Conservation (phyloP, 2,329 filamentous ascomycete species). For the Xylariaceae sp. region DNA sequence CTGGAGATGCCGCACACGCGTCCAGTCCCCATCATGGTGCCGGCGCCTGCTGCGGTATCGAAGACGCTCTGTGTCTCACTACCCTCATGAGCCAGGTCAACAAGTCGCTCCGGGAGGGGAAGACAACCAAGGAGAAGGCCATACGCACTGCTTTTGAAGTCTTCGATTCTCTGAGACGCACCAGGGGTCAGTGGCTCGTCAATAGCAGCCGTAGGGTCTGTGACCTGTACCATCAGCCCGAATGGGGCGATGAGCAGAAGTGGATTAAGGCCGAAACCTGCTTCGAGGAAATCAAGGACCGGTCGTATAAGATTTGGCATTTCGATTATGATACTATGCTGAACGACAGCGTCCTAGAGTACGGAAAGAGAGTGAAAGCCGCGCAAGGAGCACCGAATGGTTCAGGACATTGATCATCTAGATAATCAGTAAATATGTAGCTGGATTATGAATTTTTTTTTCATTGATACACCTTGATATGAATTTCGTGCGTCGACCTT, state of each 20-base stretch:
- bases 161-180: slow-evolving; percentile 21
- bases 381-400: neutral
- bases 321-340: slow-evolving; percentile 29
- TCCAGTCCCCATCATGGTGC: slow-evolving; percentile 29
- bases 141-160: slow-evolving; percentile 20
- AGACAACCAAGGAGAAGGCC: slow-evolving; percentile 13
- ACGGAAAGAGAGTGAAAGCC: slow-evolving; percentile 4
- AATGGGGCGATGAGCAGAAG: slow-evolving; percentile 23
- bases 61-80: slow-evolving; percentile 45
- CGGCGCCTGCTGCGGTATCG: slow-evolving; percentile 38
- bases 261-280: slow-evolving; percentile 27
- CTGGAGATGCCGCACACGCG: slow-evolving; percentile 32
- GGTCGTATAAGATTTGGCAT: slow-evolving; percentile 28
- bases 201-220: slow-evolving; percentile 29
- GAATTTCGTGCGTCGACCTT: no score
- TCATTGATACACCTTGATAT: no score
- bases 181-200: slow-evolving; percentile 29
- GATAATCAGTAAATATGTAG: no score
- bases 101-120: neutral
- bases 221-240: slow-evolving; percentile 24
- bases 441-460: no score
- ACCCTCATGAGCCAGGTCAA: slow-evolving; percentile 45
- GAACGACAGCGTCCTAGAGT: slow-evolving; percentile 15
- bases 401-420: neutral
- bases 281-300: slow-evolving; percentile 28